Percentiles rank a stretch among this genome's conserved stretches.
Conservation (phyloP, 2,329 filamentous ascomycete genomes). For the Diaporthe helianthi region DNA sequence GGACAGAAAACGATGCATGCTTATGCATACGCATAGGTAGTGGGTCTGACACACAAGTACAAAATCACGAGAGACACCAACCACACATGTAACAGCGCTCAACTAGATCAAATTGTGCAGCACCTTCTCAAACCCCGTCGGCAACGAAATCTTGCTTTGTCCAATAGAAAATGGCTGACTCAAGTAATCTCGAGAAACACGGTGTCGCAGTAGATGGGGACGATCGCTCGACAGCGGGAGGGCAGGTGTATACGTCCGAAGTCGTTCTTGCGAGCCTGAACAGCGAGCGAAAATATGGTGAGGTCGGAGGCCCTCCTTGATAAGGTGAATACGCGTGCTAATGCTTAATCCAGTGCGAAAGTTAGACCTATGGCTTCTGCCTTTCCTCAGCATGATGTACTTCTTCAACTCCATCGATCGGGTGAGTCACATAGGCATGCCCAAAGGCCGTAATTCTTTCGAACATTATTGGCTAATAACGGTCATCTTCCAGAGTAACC, state of each 20-base stretch:
- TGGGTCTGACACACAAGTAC: neutral
- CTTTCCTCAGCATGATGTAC: conserved; percentile 49
- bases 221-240: neutral
- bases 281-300: conserved; percentile 20
- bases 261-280: neutral
- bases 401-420: conserved; percentile 36
- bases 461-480: conserved; percentile 39
- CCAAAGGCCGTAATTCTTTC: conserved; percentile 43
- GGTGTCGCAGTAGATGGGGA: neutral
- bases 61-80: neutral
- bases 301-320: neutral
- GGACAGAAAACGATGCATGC: too few species aligned
- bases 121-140: neutral
- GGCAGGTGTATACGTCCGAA: neutral
- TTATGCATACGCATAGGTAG: neutral
- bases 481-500: conserved; percentile 44
- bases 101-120: neutral
- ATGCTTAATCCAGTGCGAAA: conserved; percentile 39
- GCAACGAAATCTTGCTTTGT: neutral
- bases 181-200: neutral
- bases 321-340: neutral
- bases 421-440: neutral
- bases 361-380: conserved; percentile 51
- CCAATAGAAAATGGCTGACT: neutral
- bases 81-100: neutral